phyloP scores from a whole-genome alignment of 495 filamentous ascomycete genomes.

The Trichocladium antarcticum region DNA sequence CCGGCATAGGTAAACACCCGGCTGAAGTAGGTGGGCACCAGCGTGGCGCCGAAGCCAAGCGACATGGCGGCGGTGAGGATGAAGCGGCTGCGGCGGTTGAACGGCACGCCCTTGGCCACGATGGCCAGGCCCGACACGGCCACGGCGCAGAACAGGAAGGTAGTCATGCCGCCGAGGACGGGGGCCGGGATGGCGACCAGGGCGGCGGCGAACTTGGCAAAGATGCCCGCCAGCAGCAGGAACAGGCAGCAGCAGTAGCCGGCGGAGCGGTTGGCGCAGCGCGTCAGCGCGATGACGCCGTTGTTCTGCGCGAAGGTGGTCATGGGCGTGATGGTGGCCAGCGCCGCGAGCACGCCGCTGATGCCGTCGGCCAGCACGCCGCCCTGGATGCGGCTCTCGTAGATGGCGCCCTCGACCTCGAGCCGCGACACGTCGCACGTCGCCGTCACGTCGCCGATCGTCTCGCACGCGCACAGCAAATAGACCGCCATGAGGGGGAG shows the following conservation, averaged over 20 bases:
- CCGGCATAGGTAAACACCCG: conserved; percentile 66
- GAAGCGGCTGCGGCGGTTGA: conserved; percentile 79
- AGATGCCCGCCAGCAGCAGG: conserved; percentile 78
- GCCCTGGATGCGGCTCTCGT: conserved; percentile 85
- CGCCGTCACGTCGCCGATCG: conserved; percentile 70
- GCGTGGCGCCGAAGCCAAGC: conserved; percentile 68
- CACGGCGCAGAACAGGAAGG: conserved; percentile 78
- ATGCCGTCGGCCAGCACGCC: conserved; percentile 79
- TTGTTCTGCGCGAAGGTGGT: conserved; percentile 76
- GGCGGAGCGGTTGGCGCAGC: conserved; percentile 79
- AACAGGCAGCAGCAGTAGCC: conserved; percentile 69
- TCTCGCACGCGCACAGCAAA: conserved; percentile 79
- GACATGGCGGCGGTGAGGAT: conserved; percentile 70
- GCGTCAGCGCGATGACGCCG: conserved; percentile 78
- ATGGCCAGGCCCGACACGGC: conserved; percentile 81
- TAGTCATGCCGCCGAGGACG: conserved; percentile 87
- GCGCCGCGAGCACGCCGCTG: conserved; percentile 66
- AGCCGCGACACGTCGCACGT: conserved; percentile 75
- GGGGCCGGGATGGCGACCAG: conserved; percentile 71
- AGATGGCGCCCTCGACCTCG: conserved; percentile 65
- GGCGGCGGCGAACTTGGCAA: conserved; percentile 85
- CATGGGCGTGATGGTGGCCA: conserved; percentile 80
- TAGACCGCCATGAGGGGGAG: conserved; percentile 77
- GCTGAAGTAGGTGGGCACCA: conserved; percentile 67
- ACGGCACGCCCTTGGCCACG: conserved; percentile 57